Evolutionary conservation across 2,329 filamentous ascomycete species (phyloP).

Genomic region (Malbranchea cinnamomea): DNA sequence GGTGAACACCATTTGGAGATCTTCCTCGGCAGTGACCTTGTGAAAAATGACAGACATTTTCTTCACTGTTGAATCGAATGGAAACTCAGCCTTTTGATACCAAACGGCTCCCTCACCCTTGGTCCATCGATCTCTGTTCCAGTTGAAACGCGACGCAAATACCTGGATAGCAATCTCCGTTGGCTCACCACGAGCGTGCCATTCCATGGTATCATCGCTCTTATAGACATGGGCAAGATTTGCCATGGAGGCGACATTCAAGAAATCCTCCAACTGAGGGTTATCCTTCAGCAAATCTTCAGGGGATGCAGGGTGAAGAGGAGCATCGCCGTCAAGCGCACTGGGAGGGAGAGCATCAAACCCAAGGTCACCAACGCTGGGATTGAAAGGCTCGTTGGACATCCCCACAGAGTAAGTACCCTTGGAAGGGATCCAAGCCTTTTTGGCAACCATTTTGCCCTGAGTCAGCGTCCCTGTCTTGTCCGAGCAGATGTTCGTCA

Average conservation of each 20-base stretch:
- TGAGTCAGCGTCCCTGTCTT: slow-evolving; percentile 48
- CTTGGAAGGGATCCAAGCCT: slow-evolving; percentile 42
- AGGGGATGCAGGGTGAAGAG: slow-evolving; percentile 12
- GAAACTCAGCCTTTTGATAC: slow-evolving; percentile 51
- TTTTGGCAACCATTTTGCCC: slow-evolving; percentile 48
- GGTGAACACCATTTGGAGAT: slow-evolving; percentile 23
- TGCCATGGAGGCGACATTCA: slow-evolving; percentile 49
- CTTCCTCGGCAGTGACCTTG: slow-evolving; percentile 12
- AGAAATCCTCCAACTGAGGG: slow-evolving; percentile 36
- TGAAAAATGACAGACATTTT: slow-evolving; percentile 59
- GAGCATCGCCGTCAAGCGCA: slow-evolving; percentile 14
- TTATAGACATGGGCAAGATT: slow-evolving; percentile 50
- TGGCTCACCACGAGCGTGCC: slow-evolving; percentile 51
- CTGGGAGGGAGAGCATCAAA: slow-evolving; percentile 22
- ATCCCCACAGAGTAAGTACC: slow-evolving; percentile 44
- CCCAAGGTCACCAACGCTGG: slow-evolving; percentile 35
- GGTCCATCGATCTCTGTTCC: slow-evolving; percentile 41
- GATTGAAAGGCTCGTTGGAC: slow-evolving; percentile 42
- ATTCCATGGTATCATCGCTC: slow-evolving; percentile 31
- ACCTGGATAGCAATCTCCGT: slow-evolving; percentile 65
- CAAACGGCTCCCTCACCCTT: slow-evolving; percentile 37
- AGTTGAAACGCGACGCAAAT: slow-evolving; percentile 53
- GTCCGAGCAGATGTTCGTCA: slow-evolving; percentile 44
- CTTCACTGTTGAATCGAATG: slow-evolving; percentile 61
- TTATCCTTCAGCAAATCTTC: slow-evolving; percentile 33